Percentiles rank a stretch among this genome's conserved stretches.
Evolutionary conservation across 305 asterid genomes (phyloP).

Genomic region (Galium porrigens): DNA sequence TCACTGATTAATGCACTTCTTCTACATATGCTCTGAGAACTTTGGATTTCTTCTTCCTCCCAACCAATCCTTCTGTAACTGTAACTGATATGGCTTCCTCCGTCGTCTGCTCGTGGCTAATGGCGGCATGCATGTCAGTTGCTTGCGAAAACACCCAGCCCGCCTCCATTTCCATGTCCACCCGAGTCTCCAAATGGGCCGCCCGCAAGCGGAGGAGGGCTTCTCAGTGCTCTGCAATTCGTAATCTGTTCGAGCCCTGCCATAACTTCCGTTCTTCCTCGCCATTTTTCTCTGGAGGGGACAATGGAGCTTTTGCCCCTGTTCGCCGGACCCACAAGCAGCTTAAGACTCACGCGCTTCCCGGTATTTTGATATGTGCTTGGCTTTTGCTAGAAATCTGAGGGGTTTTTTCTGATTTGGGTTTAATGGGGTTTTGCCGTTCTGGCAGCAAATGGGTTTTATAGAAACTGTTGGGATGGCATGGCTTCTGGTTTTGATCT

Average conservation of each 20-base stretch:
- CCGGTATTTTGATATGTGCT: conserved; percentile 28
- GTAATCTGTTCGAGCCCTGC: conserved; percentile 43
- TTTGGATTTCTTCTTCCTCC: background rate
- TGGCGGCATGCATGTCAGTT: conserved; percentile 56
- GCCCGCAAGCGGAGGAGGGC: conserved; percentile 35
- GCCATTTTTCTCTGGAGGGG: conserved; percentile 19
- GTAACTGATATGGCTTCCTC: conserved; percentile 15
- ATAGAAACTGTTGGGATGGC: background rate
- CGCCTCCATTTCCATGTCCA: conserved; percentile 26
- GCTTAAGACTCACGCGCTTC: conserved; percentile 21
- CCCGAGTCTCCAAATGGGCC: conserved; percentile 33
- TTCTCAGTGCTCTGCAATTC: conserved; percentile 23
- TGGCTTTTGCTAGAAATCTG: background rate
- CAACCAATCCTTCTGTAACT: background rate
- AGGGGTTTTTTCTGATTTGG: background rate
- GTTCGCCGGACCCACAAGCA: conserved; percentile 30
- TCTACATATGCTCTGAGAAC: background rate
- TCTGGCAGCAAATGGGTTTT: background rate
- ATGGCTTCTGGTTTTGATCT: conserved; percentile 3
- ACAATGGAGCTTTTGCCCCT: conserved; percentile 20
- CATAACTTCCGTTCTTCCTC: conserved; percentile 22
- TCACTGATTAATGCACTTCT: conserved; percentile 5
- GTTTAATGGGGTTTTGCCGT: background rate
- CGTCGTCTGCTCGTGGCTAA: conserved; percentile 33
- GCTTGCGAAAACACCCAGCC: conserved; percentile 24